Percentiles rank a stretch among this genome's conserved stretches.
Conservation (phyloP, 31 red algal species). For the Odonthalia washingtoniensis region DNA sequence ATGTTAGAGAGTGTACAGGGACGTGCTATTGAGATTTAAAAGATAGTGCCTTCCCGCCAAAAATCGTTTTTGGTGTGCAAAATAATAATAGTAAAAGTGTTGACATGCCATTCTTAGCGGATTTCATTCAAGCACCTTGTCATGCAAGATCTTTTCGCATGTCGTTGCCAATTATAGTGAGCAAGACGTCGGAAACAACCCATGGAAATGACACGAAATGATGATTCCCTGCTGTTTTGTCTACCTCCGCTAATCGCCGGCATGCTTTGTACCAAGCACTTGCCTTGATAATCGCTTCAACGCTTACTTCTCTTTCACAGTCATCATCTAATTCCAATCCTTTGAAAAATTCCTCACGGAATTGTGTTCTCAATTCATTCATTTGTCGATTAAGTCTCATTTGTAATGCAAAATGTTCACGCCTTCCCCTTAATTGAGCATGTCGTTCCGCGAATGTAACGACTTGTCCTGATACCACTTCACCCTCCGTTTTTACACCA, state of each 20-base stretch:
- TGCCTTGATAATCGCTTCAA: conserved; percentile 30
- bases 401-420: conserved; percentile 26
- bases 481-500: conserved; percentile 58
- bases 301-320: not conserved
- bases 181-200: conserved; percentile 58
- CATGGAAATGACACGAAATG: conserved; percentile 48
- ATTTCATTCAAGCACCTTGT: no score
- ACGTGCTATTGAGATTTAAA: no score
- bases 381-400: conserved; percentile 36
- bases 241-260: conserved; percentile 19
- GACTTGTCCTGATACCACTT: conserved; percentile 59
- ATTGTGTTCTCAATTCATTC: conserved; percentile 38
- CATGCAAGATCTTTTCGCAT: not conserved
- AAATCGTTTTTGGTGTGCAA: no score
- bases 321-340: not conserved
- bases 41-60: no score
- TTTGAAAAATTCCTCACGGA: conserved; percentile 48
- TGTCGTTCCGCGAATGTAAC: conserved; percentile 35
- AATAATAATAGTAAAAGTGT: no score
- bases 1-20: no score
- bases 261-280: conserved; percentile 54
- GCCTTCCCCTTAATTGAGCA: not conserved
- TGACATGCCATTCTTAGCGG: no score
- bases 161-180: conserved; percentile 4
- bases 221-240: conserved; percentile 14